Conservation (phyloP, 257 asterid species). For the Jaltomata sinuosa region DNA sequence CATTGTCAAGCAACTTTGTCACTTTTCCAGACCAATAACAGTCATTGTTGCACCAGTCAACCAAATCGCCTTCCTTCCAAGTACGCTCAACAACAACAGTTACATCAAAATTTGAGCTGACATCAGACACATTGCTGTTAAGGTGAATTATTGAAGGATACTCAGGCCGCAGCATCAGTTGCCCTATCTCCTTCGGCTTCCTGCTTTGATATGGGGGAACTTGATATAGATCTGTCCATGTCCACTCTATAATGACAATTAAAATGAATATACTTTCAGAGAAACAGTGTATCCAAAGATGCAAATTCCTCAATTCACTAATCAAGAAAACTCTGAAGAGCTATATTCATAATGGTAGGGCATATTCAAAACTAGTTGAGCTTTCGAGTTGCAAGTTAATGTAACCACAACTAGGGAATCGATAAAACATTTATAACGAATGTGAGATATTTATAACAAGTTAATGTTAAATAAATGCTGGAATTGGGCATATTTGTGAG, state of each 20-base stretch:
- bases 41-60: background rate
- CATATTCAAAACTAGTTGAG: background rate
- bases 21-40: background rate
- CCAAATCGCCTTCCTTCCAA: background rate
- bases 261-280: background rate
- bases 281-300: background rate
- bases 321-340: background rate
- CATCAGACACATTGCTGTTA: background rate
- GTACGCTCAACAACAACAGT: background rate
- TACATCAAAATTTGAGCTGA: background rate
- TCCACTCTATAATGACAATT: slow-evolving; percentile 5
- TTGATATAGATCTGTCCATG: slow-evolving; percentile 36
- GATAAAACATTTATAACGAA: background rate
- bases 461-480: background rate
- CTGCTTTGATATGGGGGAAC: slow-evolving; percentile 2
- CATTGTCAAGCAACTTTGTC: background rate
- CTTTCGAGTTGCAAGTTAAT: background rate
- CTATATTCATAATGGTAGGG: background rate
- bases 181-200: slow-evolving; percentile 5
- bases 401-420: background rate
- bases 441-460: too few species aligned
- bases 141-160: slow-evolving; percentile 34
- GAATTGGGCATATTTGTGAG: background rate
- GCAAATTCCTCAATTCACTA: background rate
- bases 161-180: slow-evolving; percentile 55